Evolutionary conservation across 2,329 filamentous ascomycete genomes (phyloP), one percentile per base, ranked within the genome.

Genomic region (Trichophyton rubrum): DNA sequence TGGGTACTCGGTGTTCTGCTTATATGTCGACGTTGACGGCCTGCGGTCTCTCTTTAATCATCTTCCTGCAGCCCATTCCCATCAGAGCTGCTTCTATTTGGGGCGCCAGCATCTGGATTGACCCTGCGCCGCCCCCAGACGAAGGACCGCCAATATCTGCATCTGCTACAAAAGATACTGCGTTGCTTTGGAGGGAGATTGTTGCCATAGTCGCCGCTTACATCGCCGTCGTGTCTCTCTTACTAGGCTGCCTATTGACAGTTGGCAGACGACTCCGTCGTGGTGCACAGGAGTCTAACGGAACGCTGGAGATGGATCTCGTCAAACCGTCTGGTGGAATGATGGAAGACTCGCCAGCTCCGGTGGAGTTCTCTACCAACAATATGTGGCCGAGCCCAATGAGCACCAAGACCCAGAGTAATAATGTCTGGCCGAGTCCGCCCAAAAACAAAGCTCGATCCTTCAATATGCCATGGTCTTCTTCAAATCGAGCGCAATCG

Each of bases 121-220:
- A 75, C 64, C 82, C 82, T 56, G 80, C 84, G 38, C 83, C 83
- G 47, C 72, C 82, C 58, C 79, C 83, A 61, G 79, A 84, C 72
- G 76, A 84, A 73, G 83, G 82, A 6, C 81, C 85, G 61, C 77
- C 81, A 7, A 71, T 84, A 51, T 84, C 84, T 45, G 78, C 78
- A 60, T 74, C 79, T 67, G 82, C 85, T 41, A 72, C 83, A 56
- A 78, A 84, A 67, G 79, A 90, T 70, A 76, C 77, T 64, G 74
- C 80, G 17, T 83, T 87, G 60, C 82, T 96, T 22, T 89, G 90
- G 17, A 85, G 84, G 62, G 87, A 96, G 73, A 85, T 96, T 66
- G 87, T 88, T 64, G 89, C 86, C 66, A 88, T 97, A 62, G 81
- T 92, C 62, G 90, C 86, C 63, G 86, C 88, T 62, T 96, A 96